A percentile compares a stretch with the other conserved stretches of the same genome.
phyloP scores from a whole-genome alignment of 2,329 filamentous ascomycete species.

The Alternaria gansuensis region DNA sequence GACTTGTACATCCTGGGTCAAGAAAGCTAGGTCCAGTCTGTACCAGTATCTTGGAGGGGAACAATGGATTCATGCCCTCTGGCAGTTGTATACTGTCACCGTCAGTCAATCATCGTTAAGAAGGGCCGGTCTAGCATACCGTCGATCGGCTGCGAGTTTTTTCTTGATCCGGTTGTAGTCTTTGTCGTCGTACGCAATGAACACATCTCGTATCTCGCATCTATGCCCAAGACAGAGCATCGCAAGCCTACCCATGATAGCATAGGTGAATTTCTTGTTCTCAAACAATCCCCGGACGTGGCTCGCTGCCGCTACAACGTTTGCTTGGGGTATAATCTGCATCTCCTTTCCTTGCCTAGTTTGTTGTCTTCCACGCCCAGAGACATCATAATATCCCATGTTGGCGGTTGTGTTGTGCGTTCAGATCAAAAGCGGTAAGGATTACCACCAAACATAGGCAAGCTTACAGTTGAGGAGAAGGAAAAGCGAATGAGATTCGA shows the following conservation, averaged over 20 bases:
- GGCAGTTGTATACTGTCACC: conserved; percentile 37
- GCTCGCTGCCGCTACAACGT: conserved; percentile 42
- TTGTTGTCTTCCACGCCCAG: conserved; percentile 37
- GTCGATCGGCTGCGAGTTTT: conserved; percentile 40
- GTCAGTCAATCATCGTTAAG: conserved; percentile 22
- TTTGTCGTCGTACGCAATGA: conserved; percentile 47
- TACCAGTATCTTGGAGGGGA: conserved; percentile 43
- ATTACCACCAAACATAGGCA: not conserved
- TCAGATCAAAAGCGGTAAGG: not conserved
- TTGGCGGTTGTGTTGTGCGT: conserved; percentile 30
- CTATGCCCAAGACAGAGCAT: conserved; percentile 47
- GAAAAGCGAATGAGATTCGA: not conserved
- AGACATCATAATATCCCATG: conserved; percentile 37
- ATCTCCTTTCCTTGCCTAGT: conserved; percentile 25
- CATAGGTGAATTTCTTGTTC: conserved; percentile 46
- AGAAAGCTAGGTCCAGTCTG: conserved; percentile 46
- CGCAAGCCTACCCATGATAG: conserved; percentile 42
- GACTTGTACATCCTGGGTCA: conserved; percentile 38
- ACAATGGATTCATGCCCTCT: conserved; percentile 43
- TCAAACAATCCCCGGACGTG: conserved; percentile 43
- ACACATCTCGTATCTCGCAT: conserved; percentile 44
- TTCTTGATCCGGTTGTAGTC: conserved; percentile 41
- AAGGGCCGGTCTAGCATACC: conserved; percentile 27
- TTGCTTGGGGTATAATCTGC: conserved; percentile 35
- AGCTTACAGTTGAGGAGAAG: not conserved